Percentiles rank a stretch among this genome's conserved stretches.
Conservation (phyloP, 441 rosid genomes). For the Gossypium gossypioides region DNA sequence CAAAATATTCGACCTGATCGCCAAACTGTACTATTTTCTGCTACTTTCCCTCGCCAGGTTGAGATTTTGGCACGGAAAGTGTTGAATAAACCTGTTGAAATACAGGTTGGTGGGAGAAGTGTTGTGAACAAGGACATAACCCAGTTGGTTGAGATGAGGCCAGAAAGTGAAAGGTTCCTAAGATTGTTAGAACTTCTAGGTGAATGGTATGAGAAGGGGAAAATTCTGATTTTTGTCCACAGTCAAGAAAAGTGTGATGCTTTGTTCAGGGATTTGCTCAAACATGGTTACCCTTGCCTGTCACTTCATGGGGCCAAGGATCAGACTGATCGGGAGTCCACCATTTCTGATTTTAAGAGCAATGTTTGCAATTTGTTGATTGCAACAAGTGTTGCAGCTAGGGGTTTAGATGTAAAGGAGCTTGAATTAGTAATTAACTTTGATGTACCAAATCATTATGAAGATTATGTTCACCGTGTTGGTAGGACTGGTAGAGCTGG, state of each 20-base stretch:
- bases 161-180: slow-evolving; percentile 71
- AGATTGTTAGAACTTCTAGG: slow-evolving; percentile 82
- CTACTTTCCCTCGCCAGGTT: slow-evolving; percentile 95
- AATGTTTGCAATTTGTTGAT: slow-evolving; percentile 76
- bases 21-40: slow-evolving; percentile 93
- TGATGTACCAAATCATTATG: slow-evolving; percentile 77
- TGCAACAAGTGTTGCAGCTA: slow-evolving; percentile 89
- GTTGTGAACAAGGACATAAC: slow-evolving; percentile 86
- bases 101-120: slow-evolving; percentile 94
- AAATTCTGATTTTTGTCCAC: slow-evolving; percentile 74
- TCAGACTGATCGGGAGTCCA: slow-evolving; percentile 88
- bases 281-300: slow-evolving; percentile 77
- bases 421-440: slow-evolving; percentile 80
- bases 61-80: slow-evolving; percentile 85
- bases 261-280: slow-evolving; percentile 63
- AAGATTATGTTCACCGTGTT: slow-evolving; percentile 89
- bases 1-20: slow-evolving; percentile 87
- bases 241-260: slow-evolving; percentile 84
- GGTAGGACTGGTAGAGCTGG: slow-evolving; percentile 97
- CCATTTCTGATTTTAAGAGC: slow-evolving; percentile 75
- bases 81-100: slow-evolving; percentile 66
- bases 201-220: slow-evolving; percentile 92
- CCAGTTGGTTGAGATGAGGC: slow-evolving; percentile 84
- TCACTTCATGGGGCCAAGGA: slow-evolving; percentile 94
- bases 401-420: slow-evolving; percentile 94